Evolutionary conservation across 1,139 yeast genomes (phyloP).

Genomic region (Schwanniomyces etchellsii): DNA sequence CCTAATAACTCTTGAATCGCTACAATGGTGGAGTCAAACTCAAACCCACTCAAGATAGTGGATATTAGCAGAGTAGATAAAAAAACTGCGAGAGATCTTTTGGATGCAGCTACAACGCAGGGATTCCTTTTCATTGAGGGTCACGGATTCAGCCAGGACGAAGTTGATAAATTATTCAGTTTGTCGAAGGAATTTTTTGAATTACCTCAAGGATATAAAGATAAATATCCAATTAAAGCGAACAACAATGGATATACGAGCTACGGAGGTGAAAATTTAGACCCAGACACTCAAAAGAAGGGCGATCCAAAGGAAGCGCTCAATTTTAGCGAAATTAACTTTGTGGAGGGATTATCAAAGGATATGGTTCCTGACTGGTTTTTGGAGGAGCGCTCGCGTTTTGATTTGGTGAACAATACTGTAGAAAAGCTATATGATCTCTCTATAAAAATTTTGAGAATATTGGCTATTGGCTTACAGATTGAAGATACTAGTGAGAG

Average conservation of each 20-base stretch:
- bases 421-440: constrained; percentile 38
- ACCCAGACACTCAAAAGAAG: constrained; percentile 37
- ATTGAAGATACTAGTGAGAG: constrained; percentile 38
- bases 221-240: constrained; percentile 38
- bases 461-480: constrained; percentile 56
- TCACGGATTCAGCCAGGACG: constrained; percentile 55
- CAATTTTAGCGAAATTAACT: constrained; percentile 38
- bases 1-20: too few species aligned
- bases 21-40: too few species aligned
- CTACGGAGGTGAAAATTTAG: constrained; percentile 55
- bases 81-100: constrained; percentile 44
- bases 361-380: constrained; percentile 42
- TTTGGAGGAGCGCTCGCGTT: constrained; percentile 23
- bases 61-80: constrained; percentile 47
- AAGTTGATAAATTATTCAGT: constrained; percentile 49
- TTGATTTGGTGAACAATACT: constrained; percentile 25
- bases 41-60: constrained; percentile 44
- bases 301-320: constrained; percentile 63
- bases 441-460: constrained; percentile 34
- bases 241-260: constrained; percentile 61
- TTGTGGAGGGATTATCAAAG: constrained; percentile 29
- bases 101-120: constrained; percentile 60
- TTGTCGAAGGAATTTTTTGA: constrained; percentile 54
- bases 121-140: constrained; percentile 75
- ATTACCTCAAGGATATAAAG: constrained; percentile 45